Evolutionary conservation across 2,329 filamentous ascomycete species (phyloP).

Genomic region (Exserohilum rostratum): DNA sequence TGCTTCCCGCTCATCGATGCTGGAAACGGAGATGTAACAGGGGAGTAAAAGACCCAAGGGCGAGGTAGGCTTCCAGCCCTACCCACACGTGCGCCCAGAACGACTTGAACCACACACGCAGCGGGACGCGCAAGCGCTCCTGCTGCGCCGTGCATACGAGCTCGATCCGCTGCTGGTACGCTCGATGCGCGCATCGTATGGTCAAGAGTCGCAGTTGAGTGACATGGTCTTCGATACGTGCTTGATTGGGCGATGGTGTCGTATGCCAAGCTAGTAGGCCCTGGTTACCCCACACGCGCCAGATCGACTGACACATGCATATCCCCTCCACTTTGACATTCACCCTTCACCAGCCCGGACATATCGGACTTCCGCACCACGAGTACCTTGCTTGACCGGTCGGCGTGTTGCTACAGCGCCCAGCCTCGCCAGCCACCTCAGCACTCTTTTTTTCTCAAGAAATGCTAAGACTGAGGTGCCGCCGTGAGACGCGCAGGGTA

Average conservation of each 20-base stretch:
- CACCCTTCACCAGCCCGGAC: no score
- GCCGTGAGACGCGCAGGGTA: background rate
- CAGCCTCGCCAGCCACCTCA: no score
- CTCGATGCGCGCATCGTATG: constrained; percentile 32
- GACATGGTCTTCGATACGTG: constrained; percentile 14
- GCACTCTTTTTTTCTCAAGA: no score
- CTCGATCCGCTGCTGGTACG: constrained; percentile 25
- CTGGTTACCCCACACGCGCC: constrained; percentile 38
- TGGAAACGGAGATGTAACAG: no score
- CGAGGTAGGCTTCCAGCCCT: background rate
- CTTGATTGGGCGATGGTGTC: constrained; percentile 30
- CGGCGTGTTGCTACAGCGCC: no score
- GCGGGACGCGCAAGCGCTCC: constrained; percentile 26
- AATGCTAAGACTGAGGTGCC: no score
- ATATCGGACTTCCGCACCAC: no score
- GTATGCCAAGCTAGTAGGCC: constrained; percentile 36
- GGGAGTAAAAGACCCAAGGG: background rate
- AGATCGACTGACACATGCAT: constrained; percentile 29
- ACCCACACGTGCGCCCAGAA: background rate
- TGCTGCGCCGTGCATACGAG: background rate
- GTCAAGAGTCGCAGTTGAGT: constrained; percentile 17
- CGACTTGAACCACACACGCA: no score
- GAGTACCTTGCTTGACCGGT: no score
- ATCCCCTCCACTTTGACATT: no score
- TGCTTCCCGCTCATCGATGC: background rate